Evolutionary conservation across 495 filamentous ascomycete species (phyloP).

Genomic region (Friedmanniomyces simplex): DNA sequence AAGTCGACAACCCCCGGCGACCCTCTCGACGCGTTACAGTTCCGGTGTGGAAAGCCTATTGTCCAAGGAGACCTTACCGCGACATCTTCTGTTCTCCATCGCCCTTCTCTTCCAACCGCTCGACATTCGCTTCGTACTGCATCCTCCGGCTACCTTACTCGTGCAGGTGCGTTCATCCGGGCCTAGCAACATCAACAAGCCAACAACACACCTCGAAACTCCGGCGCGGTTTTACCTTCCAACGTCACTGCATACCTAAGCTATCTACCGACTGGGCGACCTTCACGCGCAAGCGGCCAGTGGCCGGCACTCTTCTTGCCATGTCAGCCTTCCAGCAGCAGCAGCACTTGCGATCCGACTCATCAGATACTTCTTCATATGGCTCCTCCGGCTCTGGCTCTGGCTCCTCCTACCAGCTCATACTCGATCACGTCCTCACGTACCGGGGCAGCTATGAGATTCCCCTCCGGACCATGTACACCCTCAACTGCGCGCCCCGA

Average conservation of each 20-base stretch:
- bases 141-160: neutral
- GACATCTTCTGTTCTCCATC: neutral
- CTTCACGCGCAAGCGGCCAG: neutral
- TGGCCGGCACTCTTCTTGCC: neutral
- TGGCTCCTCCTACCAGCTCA: constrained; percentile 31
- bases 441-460: constrained; percentile 61
- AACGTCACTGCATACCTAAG: neutral
- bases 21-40: neutral
- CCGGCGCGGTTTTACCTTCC: neutral
- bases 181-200: too few relatives aligned
- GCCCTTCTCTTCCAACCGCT: neutral
- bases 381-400: constrained; percentile 3
- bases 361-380: constrained; percentile 20
- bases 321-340: constrained; percentile 11
- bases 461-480: constrained; percentile 64
- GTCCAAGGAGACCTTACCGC: neutral
- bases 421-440: constrained; percentile 59
- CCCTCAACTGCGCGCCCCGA: constrained; percentile 52
- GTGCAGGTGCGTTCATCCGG: too few relatives aligned
- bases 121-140: neutral
- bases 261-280: neutral
- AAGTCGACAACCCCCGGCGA: neutral
- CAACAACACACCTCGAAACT: neutral
- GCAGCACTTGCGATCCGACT: constrained; percentile 25
- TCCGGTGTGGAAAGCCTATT: neutral